These are phyloP conservation scores for Macadamia integrifolia DNA, from an alignment of 164 flowering plant genomes.

Conservation along the genomic window DNA sequence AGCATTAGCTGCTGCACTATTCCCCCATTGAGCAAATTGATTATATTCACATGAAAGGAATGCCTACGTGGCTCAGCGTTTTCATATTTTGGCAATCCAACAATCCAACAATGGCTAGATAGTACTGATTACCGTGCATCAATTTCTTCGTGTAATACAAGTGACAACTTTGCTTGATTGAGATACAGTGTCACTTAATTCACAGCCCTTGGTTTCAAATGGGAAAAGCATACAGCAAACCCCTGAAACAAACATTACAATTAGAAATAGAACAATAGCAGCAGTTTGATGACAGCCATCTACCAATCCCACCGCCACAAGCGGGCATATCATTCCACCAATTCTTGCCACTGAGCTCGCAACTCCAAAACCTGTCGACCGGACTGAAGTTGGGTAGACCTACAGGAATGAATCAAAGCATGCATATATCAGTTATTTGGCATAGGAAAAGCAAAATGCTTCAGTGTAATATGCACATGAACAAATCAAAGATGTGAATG, in stretches of 20 bases:
- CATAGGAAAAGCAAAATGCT: too few relatives aligned
- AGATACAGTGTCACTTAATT: constrained; percentile 38
- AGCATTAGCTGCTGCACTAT: too few relatives aligned
- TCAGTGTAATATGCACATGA: too few relatives aligned
- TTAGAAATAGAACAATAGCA: constrained; percentile 51
- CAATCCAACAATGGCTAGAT: too few relatives aligned
- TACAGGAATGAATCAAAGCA: constrained; percentile 16
- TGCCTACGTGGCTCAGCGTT: too few relatives aligned
- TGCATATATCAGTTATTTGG: not conserved
- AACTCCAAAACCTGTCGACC: constrained; percentile 69
- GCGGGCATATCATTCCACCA: constrained; percentile 82
- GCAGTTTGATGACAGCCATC: constrained; percentile 67
- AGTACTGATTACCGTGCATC: too few relatives aligned
- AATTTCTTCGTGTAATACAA: too few relatives aligned
- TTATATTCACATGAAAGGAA: too few relatives aligned
- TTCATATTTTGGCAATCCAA: too few relatives aligned
- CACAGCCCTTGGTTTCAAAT: constrained; percentile 66
- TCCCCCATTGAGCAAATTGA: too few relatives aligned
- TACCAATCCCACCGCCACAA: constrained; percentile 71
- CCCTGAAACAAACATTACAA: constrained; percentile 46
- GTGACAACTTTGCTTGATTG: constrained; percentile 3
- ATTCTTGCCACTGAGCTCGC: constrained; percentile 71
- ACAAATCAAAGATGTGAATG: too few relatives aligned
- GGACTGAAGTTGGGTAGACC: constrained; percentile 74
- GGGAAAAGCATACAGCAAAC: constrained; percentile 60